A percentile compares a stretch with the other conserved stretches of the same genome.
These are phyloP conservation scores for Teratosphaeria epicoccoides DNA, from an alignment of 2,329 filamentous ascomycete species.

Conservation along the genomic window DNA sequence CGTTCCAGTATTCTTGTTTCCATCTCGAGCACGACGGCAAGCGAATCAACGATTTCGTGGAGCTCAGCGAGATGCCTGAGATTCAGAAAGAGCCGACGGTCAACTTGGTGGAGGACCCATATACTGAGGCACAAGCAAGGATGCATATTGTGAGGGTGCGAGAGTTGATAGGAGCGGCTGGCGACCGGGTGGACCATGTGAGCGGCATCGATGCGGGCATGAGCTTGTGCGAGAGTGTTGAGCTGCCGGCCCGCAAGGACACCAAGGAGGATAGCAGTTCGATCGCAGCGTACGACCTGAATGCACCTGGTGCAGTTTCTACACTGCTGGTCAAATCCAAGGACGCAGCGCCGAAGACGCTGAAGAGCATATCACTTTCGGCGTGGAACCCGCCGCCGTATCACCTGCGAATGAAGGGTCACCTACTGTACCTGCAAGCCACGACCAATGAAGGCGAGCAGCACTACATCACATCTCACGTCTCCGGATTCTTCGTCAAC, in stretches of 20 bases:
- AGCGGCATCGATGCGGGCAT: slow-evolving; percentile 76
- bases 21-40: slow-evolving; percentile 84
- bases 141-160: slow-evolving; percentile 86
- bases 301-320: slow-evolving; percentile 54
- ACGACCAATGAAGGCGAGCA: slow-evolving; percentile 93
- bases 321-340: slow-evolving; percentile 53
- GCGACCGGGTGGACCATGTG: slow-evolving; percentile 74
- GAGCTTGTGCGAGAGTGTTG: slow-evolving; percentile 75
- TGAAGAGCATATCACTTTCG: slow-evolving; percentile 81
- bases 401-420: slow-evolving; percentile 79
- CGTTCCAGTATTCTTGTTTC: slow-evolving; percentile 97
- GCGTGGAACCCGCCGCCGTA: slow-evolving; percentile 95
- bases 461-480: slow-evolving; percentile 83
- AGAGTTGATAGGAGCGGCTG: slow-evolving; percentile 85
- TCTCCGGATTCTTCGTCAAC: slow-evolving; percentile 94
- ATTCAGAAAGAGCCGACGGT: slow-evolving; percentile 69
- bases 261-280: slow-evolving; percentile 27
- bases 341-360: slow-evolving; percentile 71
- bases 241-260: slow-evolving; percentile 17
- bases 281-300: slow-evolving; percentile 67
- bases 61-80: slow-evolving; percentile 78
- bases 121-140: slow-evolving; percentile 95
- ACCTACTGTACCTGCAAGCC: slow-evolving; percentile 79
- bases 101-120: slow-evolving; percentile 80
- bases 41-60: slow-evolving; percentile 89